Percentiles rank a stretch among this genome's conserved stretches.
These are phyloP conservation scores for Vachellia collinsii DNA, from an alignment of 306 rosid species.

Conservation along the genomic window DNA sequence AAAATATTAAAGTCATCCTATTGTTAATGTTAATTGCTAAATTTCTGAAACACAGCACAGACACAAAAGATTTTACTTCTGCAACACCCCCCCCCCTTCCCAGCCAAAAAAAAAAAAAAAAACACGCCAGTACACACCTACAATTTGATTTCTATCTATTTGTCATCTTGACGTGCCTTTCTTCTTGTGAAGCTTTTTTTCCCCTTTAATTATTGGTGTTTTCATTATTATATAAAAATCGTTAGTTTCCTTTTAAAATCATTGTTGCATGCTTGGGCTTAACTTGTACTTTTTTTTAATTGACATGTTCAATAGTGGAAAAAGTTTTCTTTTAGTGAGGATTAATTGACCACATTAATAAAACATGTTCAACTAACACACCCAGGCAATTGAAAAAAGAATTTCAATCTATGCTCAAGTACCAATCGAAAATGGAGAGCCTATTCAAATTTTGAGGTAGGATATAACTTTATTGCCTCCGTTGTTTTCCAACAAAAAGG, in stretches of 20 bases:
- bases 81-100: neutral
- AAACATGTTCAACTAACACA: constrained; percentile 40
- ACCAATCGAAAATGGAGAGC: constrained; percentile 91
- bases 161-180: neutral
- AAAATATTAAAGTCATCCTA: neutral
- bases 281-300: neutral
- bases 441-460: constrained; percentile 90
- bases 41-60: neutral
- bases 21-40: neutral
- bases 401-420: constrained; percentile 87
- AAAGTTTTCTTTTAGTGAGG: neutral
- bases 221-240: constrained; percentile 3
- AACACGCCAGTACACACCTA: neutral
- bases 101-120: too few relatives aligned
- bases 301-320: neutral
- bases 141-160: constrained; percentile 15
- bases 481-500: neutral
- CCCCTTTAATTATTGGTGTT: neutral
- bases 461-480: constrained; percentile 34
- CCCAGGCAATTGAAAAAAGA: constrained; percentile 93
- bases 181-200: neutral
- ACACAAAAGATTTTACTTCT: neutral
- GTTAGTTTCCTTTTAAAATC: constrained; percentile 13
- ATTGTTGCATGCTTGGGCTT: neutral
- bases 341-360: constrained; percentile 27